Evolutionary conservation across 1,284 basidiomycete genomes (phyloP), one percentile per base, ranked within the genome.

Genomic region (Acaromyces ingoldii): DNA sequence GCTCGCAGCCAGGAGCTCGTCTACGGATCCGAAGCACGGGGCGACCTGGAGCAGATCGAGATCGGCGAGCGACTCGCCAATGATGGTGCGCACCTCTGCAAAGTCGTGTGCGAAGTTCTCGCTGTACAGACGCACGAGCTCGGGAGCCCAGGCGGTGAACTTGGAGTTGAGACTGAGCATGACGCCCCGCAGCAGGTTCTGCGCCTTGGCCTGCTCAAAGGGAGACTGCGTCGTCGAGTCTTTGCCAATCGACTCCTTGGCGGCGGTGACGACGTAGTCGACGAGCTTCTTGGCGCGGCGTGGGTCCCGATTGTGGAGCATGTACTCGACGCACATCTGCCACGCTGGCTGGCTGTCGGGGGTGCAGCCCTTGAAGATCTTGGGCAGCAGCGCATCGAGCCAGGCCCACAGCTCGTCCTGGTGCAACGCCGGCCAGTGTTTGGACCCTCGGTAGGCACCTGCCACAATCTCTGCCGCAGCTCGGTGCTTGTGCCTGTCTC

Each of bases 401-500:
- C 93, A 98, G 28, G 79, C 71, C 91, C 89, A 93, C 3, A 97
- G 76, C 42, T 76, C 73, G 42, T 82, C 77, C 41, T 83, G 81
- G 57, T 81, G 78, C 48, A 78, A 77, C 53, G 80, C 80, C 0
- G 84, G 81, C 93, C 93, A 98, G 74, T 97, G 89, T 76, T 95
- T 95, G 11, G 86, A 85, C 24, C 91, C 92, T 82, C 80, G 64
- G 51, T 73, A 48, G 43, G 88, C 70, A 38, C 91, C 92, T 40
- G 84, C 82, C 31, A 96, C 74, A 28, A 95, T 78, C 79, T 98
- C 93, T 46, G 87, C 89, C 6, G 87, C 86, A 21, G 90, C 90
- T 28, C 92, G 83, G 71, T 93, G 91, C 77, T 90, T 89, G 79
- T 90, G 93, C 53, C 90, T 87, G 72, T 96, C 89, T 37, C 65